Percentiles rank a stretch among this genome's conserved stretches.
Evolutionary conservation across 345 rosid genomes (phyloP).

Genomic region (Euphorbia pulcherrima): DNA sequence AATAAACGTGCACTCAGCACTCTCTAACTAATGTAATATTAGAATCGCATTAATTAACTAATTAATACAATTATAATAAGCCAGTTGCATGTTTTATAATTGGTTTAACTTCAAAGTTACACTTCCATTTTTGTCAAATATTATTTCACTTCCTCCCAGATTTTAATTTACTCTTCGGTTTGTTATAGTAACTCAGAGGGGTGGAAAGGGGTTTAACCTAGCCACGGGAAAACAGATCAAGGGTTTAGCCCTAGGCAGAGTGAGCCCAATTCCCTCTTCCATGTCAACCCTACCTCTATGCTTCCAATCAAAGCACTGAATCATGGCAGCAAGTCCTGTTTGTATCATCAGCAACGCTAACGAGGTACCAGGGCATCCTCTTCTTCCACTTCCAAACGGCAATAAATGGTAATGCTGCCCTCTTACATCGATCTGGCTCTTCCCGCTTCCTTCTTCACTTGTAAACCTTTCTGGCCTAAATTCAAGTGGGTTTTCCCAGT

Average conservation of each 20-base stretch:
- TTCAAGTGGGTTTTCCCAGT: slow-evolving; percentile 56
- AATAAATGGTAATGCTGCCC: slow-evolving; percentile 48
- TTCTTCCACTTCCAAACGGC: slow-evolving; percentile 65
- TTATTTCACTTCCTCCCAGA: too few species aligned
- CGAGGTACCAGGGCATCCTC: slow-evolving; percentile 61
- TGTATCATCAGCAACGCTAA: slow-evolving; percentile 48
- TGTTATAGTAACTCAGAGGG: slow-evolving; percentile 14
- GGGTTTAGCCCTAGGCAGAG: slow-evolving; percentile 51
- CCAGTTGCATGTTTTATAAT: too few species aligned
- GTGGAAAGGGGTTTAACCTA: slow-evolving; percentile 36
- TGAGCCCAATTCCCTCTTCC: slow-evolving; percentile 52
- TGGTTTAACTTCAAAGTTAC: too few species aligned
- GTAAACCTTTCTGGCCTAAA: slow-evolving; percentile 64
- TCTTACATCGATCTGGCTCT: slow-evolving; percentile 39
- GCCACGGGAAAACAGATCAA: slow-evolving; percentile 48
- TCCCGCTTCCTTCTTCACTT: slow-evolving; percentile 11
- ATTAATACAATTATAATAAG: too few species aligned
- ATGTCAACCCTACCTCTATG: slow-evolving; percentile 39
- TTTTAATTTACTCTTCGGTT: not conserved
- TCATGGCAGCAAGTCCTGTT: slow-evolving; percentile 35
- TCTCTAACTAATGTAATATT: too few species aligned
- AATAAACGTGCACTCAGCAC: too few species aligned
- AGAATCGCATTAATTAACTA: too few species aligned
- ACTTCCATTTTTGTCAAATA: too few species aligned
- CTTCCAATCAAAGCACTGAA: slow-evolving; percentile 57